These are phyloP conservation scores for Erysimum cheiri DNA, from an alignment of 441 rosid species.

Conservation along the genomic window DNA sequence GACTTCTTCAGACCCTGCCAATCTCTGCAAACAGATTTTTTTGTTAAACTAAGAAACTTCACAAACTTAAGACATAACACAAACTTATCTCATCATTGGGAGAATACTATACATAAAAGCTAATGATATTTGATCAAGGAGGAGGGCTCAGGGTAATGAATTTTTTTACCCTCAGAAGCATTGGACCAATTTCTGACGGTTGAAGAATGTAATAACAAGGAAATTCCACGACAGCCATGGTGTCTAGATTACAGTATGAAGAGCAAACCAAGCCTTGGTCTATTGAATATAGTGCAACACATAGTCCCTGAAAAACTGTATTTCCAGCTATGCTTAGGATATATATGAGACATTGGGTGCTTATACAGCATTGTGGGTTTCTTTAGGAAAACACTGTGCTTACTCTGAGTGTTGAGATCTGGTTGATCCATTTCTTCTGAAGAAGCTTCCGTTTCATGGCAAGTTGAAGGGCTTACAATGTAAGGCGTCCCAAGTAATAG, in stretches of 20 bases:
- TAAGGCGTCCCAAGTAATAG: conserved; percentile 69
- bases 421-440: conserved; percentile 66
- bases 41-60: conserved; percentile 37
- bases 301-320: conserved; percentile 84
- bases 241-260: conserved; percentile 69
- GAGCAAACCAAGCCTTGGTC: conserved; percentile 85
- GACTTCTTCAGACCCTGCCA: conserved; percentile 83
- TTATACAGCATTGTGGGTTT: conserved; percentile 1
- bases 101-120: conserved; percentile 1
- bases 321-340: conserved; percentile 37
- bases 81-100: not conserved
- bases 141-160: conserved; percentile 22
- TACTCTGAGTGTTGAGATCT: conserved; percentile 77
- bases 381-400: conserved; percentile 42
- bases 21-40: conserved; percentile 62
- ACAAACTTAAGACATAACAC: conserved; percentile 11
- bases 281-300: conserved; percentile 68
- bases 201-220: conserved; percentile 83
- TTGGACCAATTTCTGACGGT: conserved; percentile 84
- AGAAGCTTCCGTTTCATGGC: conserved; percentile 61
- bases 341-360: conserved; percentile 22
- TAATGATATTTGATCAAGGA: conserved; percentile 7
- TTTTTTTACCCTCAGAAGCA: conserved; percentile 83
- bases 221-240: conserved; percentile 62
- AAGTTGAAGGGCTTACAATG: conserved; percentile 70